These are phyloP conservation scores for Globisporangium barbulae DNA, from an alignment of 352 stramenopile genomes.

Conservation along the genomic window DNA sequence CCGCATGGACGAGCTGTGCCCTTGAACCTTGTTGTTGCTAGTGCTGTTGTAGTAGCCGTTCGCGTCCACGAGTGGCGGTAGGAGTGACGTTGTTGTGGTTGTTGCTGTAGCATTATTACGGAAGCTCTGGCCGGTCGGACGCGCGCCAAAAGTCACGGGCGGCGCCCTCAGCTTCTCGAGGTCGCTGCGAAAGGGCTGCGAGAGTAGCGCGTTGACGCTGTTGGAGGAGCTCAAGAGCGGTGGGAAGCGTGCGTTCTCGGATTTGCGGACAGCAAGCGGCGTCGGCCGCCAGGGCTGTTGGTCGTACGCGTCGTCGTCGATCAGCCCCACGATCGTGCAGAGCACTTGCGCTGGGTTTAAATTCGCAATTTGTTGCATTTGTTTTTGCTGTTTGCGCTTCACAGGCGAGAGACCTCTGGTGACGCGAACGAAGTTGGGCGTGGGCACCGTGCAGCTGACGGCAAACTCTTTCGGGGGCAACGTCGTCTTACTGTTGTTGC, in stretches of 20 bases:
- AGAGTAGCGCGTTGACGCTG: slow-evolving; percentile 6
- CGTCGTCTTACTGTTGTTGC: background rate
- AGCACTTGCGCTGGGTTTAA: background rate
- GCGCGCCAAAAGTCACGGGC: background rate
- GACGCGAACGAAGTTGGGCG: background rate
- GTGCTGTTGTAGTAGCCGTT: background rate
- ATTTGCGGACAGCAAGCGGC: background rate
- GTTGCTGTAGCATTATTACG: background rate
- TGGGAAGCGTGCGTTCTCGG: background rate
- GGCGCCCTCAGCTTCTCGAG: background rate
- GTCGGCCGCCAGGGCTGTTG: background rate
- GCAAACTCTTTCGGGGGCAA: background rate
- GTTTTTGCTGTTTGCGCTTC: background rate
- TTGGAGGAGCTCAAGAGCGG: background rate
- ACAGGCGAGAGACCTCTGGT: background rate
- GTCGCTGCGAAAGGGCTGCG: slow-evolving; percentile 2
- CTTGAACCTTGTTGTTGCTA: background rate
- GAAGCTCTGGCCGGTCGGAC: background rate
- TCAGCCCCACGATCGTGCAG: slow-evolving; percentile 8
- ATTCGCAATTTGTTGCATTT: background rate
- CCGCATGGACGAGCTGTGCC: background rate
- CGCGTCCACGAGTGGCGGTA: background rate
- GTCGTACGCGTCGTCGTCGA: background rate
- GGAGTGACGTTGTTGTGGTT: background rate
- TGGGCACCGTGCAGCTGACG: background rate